Evolutionary conservation across 306 rosid genomes (phyloP).

Genomic region (Malus sylvestris): DNA sequence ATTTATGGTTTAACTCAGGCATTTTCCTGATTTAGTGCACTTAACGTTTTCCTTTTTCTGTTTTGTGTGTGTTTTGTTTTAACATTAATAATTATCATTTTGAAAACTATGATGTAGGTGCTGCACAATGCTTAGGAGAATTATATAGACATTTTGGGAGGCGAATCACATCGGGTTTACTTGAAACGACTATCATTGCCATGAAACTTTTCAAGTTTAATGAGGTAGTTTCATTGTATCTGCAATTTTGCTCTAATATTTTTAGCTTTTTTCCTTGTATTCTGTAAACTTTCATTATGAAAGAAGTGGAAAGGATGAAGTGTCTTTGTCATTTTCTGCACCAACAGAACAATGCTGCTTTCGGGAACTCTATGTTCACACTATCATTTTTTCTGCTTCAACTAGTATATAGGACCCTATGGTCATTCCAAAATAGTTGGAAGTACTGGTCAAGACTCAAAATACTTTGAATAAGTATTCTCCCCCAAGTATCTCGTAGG

Average conservation of each 20-base stretch:
- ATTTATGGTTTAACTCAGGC: not conserved
- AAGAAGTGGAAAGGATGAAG: not conserved
- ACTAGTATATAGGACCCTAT: not conserved
- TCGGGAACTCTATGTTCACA: not conserved
- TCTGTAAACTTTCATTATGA: not conserved
- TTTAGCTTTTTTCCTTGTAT: not conserved
- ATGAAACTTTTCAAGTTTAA: constrained; percentile 66
- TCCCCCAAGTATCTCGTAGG: not conserved
- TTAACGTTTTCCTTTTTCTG: not conserved
- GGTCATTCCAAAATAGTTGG: not conserved
- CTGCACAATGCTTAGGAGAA: constrained; percentile 90
- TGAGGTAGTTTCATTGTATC: constrained; percentile 53
- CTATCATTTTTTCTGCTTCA: not conserved
- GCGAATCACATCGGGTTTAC: constrained; percentile 85
- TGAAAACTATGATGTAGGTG: constrained; percentile 46
- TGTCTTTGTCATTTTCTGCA: not conserved
- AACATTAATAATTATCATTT: constrained; percentile 8
- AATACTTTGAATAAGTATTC: not conserved
- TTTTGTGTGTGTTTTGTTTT: not conserved
- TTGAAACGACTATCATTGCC: constrained; percentile 74
- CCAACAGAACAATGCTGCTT: not conserved
- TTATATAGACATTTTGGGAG: constrained; percentile 87
- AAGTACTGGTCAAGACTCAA: not conserved
- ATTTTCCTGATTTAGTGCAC: not conserved
- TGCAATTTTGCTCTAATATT: constrained; percentile 14